phyloP scores from a whole-genome alignment of 1,284 basidiomycete species.

The Moesziomyces globuligerus region DNA sequence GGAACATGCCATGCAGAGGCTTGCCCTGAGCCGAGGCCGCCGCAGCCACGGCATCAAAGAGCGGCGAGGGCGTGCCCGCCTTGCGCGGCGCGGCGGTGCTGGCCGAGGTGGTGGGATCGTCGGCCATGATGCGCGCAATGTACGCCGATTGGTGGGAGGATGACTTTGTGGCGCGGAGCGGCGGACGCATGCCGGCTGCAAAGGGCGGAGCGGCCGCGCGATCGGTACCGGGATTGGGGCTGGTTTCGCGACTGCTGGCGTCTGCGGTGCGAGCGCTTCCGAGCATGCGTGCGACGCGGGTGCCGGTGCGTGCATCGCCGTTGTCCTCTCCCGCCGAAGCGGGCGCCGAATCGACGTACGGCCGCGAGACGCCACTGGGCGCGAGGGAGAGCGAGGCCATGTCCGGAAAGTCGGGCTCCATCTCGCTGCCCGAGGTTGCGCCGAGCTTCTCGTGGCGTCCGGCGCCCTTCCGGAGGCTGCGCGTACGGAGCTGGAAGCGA shows the following conservation, averaged over 20 bases:
- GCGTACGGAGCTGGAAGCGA: constrained; percentile 38
- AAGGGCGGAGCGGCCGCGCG: constrained; percentile 5
- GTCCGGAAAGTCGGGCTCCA: constrained; percentile 53
- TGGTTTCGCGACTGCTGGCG: constrained; percentile 44
- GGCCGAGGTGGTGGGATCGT: constrained; percentile 22
- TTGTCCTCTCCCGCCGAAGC: constrained; percentile 48
- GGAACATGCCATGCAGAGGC: constrained; percentile 30
- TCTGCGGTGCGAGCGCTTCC: constrained; percentile 19
- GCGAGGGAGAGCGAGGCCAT: constrained; percentile 51
- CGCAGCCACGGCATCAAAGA: constrained; percentile 24
- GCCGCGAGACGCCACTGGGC: constrained; percentile 14
- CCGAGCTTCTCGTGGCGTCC: constrained; percentile 40
- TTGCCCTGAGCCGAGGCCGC: constrained; percentile 24
- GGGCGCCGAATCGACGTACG: constrained; percentile 33
- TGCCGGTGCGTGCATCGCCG: constrained; percentile 32
- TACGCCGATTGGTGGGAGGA: constrained; percentile 44
- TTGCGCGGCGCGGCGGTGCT: constrained; percentile 12
- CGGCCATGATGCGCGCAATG: constrained; percentile 46
- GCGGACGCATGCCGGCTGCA: constrained; percentile 22
- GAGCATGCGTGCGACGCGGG: constrained; percentile 38
- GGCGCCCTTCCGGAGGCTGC: constrained; percentile 33
- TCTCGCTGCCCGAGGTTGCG: constrained; percentile 47
- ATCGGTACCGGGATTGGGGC: constrained; percentile 29
- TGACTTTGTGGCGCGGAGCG: constrained; percentile 27
- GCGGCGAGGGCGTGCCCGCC: constrained; percentile 20